Evolutionary conservation across 2,329 filamentous ascomycete genomes (phyloP), one percentile per base, ranked within the genome.

Genomic region (Colletotrichum somersetense): DNA sequence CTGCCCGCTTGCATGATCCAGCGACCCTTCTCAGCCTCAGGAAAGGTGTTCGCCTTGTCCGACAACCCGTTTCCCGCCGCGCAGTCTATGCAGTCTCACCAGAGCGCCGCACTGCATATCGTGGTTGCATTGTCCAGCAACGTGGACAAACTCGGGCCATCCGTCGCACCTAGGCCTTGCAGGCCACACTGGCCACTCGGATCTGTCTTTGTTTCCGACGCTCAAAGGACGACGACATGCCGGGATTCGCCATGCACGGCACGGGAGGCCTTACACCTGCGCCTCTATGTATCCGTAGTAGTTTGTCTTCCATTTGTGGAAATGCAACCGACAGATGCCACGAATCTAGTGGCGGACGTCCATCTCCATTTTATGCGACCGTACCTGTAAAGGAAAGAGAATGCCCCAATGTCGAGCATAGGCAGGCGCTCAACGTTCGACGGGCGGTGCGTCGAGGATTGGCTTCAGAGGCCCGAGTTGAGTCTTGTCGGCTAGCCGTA

Each of bases 1-100:
- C 57, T 33, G 18, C 40, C 23, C 46, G 20, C 48, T 30, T 64
- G 48, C 62, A 55, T 12, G 35, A 23, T 65, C 40, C 30, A 6
- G 8, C 40, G 42, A 35, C 53, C 7, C 46, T 57, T 62, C 59
- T 62, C 72, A 56, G 64, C 72, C 64, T 72, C 63, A 52, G 64
- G 53, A 64, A 20, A 16, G 26, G 30, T 42, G 68, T 33, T 48
- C 68, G 67, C 68, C 72, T 68, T 53, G 30, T 53, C 40, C 64
- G 42, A 42, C 59, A 63, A 26, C 42, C 44, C 30, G 44, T 26
- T 59, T 38, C 52, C 53, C 52, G 18, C 55, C 35, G 23, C 26
- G 23, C n/a, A 30, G 3, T 30, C 30, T 30, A 30, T 30, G 33
- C n/a, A 44, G 33, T 52, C 33, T 61, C 11, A 55, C 56, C 30